A percentile compares a stretch with the other conserved stretches of the same genome.
Evolutionary conservation across 352 stramenopile species (phyloP).

Genomic region (Blastocystis sp.): DNA sequence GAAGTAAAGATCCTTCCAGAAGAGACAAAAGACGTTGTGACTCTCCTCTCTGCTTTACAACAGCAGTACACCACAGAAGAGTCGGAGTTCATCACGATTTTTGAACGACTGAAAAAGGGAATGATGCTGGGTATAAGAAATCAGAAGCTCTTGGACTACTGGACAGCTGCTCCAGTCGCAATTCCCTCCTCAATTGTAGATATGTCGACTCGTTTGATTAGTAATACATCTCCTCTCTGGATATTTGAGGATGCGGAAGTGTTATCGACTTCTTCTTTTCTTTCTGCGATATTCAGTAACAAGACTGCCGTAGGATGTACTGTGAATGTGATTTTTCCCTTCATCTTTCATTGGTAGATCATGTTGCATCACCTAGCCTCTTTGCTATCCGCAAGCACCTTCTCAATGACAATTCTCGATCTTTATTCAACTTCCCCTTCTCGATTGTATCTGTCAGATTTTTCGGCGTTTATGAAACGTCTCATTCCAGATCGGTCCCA

Average conservation of each 20-base stretch:
- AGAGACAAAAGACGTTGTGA: not conserved
- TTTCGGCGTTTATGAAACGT: not conserved
- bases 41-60: not conserved
- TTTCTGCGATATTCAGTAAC: not conserved
- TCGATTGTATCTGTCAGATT: not conserved
- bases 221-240: not conserved
- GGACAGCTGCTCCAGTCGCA: not conserved
- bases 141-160: not conserved
- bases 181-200: not conserved
- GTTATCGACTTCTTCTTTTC: not conserved
- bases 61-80: not conserved
- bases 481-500: not conserved
- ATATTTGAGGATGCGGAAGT: not conserved
- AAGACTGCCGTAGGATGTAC: not conserved
- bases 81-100: not conserved
- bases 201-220: not conserved
- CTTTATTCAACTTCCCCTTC: not conserved
- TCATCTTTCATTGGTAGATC: not conserved
- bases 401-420: not conserved
- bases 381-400: not conserved
- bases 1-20: not conserved
- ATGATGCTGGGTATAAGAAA: not conserved
- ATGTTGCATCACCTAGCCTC: not conserved
- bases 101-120: not conserved
- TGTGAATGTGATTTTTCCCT: not conserved